Base-by-base conservation (phyloP, 148 eudicot genomes). In the Camellia lanceoleosa region DNA sequence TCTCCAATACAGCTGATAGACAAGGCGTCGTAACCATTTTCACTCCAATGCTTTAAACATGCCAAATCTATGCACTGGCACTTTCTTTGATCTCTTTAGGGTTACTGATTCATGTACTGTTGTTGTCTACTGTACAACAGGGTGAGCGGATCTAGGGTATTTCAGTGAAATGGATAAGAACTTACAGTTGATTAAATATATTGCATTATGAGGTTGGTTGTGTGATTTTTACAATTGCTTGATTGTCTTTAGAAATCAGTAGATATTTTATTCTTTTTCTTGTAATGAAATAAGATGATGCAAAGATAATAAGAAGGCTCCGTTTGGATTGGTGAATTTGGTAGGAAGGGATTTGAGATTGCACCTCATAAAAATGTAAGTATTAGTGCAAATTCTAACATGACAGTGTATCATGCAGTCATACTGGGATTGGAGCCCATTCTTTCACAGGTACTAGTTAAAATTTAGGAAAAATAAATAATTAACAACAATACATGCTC, bases 1-100 rank as follows among this genome's bases (percentile, higher is more conserved):
- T 81, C 94, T 56, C 99, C 97, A 1, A 94, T 97, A 79, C 99
- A 97, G 82, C 84, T 97, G 71, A 89, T 94, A 97, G 99, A 97
- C 80, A 97, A 97, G 81, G 87, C 98, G 1, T 87, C 97, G 52
- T 94, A 84, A 89, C 43, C 38, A 43, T 51, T 75, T 73, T 55
- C 46, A 49, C 51, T 74, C 19, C 58, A n/a, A 42, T 38, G 54
- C 15, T 59, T 55, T 30, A 4, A 44, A 46, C 5, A 54, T 64
- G 43, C 19, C 30, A 7, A 51, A 52, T 77, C 80, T 66, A 14
- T 72, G 47, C 16, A 12, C 52, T 59, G 11, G 46, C 18, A 51
- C 54, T 71, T 68, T 71, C n/a, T 30, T 16, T 20, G 49, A 16
- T 59, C 46, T 14, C 51, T 69, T 7, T 60, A 20, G 55, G 38